Conservation (phyloP, 73 alveolate genomes). For the Uronychia setigera region DNA sequence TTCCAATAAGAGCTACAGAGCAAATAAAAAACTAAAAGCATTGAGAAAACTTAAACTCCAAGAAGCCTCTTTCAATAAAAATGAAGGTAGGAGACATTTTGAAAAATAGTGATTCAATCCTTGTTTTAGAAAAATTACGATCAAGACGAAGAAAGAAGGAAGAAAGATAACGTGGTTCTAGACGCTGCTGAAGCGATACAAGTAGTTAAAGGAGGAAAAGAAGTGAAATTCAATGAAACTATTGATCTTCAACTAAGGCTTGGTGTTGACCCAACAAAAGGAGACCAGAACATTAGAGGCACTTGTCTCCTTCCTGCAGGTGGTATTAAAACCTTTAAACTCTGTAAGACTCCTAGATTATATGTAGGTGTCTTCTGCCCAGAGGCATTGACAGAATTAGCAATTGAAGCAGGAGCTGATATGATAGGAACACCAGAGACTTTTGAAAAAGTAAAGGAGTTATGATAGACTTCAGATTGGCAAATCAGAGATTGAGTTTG, state of each 20-base stretch:
- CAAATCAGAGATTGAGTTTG: constrained; percentile 73
- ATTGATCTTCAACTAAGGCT: constrained; percentile 58
- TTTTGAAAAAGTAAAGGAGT: neutral
- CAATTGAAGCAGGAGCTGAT: constrained; percentile 82
- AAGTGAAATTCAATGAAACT: constrained; percentile 56
- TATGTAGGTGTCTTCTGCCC: constrained; percentile 57
- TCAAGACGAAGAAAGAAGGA: constrained; percentile 11
- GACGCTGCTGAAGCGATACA: neutral
- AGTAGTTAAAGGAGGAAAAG: neutral
- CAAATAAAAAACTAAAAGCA: constrained; percentile 11
- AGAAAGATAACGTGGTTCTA: neutral
- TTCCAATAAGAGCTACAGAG: neutral
- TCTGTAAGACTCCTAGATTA: constrained; percentile 10
- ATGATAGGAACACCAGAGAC: constrained; percentile 46
- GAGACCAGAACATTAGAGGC: constrained; percentile 82
- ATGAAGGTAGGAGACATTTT: constrained; percentile 20
- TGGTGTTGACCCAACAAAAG: constrained; percentile 75
- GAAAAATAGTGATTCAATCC: constrained; percentile 9
- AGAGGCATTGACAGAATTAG: constrained; percentile 30
- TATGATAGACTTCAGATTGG: constrained; percentile 19
- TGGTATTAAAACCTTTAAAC: constrained; percentile 44
- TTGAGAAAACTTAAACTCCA: constrained; percentile 12
- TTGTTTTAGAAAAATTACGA: too few species aligned
- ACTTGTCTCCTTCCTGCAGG: constrained; percentile 75
- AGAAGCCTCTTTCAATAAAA: constrained; percentile 46